These are phyloP conservation scores for Penicillium sp. DNA, from an alignment of 2,329 filamentous ascomycete species.

Conservation along the genomic window DNA sequence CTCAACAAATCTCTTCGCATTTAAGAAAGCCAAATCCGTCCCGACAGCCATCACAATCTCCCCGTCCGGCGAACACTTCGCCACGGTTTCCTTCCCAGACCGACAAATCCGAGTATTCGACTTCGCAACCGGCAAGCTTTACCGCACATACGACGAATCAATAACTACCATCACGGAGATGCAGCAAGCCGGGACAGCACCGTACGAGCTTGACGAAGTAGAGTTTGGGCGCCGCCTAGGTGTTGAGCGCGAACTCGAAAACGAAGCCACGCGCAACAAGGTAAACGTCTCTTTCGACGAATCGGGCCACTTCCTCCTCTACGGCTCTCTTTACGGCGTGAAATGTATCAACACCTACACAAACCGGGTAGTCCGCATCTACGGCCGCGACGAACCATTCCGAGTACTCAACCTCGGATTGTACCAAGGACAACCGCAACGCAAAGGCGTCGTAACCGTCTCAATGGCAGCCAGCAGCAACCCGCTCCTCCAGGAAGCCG, in stretches of 20 bases:
- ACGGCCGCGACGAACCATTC: conserved; percentile 84
- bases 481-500: conserved; percentile 86
- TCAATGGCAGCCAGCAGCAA: conserved; percentile 97
- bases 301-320: conserved; percentile 90
- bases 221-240: conserved; percentile 89
- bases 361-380: conserved; percentile 86
- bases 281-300: conserved; percentile 93
- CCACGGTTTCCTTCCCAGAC: conserved; percentile 86
- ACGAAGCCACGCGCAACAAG: conserved; percentile 62
- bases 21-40: conserved; percentile 89
- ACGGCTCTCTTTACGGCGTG: conserved; percentile 85
- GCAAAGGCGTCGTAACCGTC: conserved; percentile 88
- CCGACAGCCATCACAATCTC: conserved; percentile 82
- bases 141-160: conserved; percentile 93
- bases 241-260: conserved; percentile 81
- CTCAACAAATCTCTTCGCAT: conserved; percentile 90
- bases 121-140: conserved; percentile 81
- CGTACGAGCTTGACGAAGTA: conserved; percentile 78
- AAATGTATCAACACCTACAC: conserved; percentile 97
- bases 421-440: conserved; percentile 93
- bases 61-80: conserved; percentile 80
- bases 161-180: conserved; percentile 84
- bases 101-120: conserved; percentile 92
- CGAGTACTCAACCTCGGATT: conserved; percentile 77
- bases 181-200: conserved; percentile 86